A percentile compares a stretch with the other conserved stretches of the same genome.
Conservation (phyloP, 2,329 filamentous ascomycete genomes). For the Nigrospora oryzae region DNA sequence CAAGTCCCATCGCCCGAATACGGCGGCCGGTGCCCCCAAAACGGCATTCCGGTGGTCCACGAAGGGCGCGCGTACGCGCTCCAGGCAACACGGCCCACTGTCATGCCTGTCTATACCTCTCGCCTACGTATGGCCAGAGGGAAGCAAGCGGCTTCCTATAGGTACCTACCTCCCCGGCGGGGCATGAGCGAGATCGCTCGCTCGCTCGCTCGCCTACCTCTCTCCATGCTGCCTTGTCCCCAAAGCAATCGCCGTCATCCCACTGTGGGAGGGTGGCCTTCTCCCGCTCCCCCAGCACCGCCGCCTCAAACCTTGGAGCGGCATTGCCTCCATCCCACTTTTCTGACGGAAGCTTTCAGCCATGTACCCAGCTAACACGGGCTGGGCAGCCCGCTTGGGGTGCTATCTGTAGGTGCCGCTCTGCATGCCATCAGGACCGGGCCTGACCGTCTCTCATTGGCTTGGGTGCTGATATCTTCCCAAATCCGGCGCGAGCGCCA, state of each 20-base stretch:
- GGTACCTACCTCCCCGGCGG: no score
- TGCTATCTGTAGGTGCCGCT: not conserved
- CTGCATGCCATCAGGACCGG: not conserved
- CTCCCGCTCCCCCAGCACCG: not conserved
- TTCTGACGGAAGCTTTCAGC: slow-evolving; percentile 1
- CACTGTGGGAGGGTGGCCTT: slow-evolving; percentile 1
- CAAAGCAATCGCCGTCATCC: not conserved
- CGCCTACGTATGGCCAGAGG: no score
- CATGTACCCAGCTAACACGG: slow-evolving; percentile 1
- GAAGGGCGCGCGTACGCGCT: no score
- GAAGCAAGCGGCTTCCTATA: no score
- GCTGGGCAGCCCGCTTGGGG: not conserved
- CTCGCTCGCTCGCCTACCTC: not conserved
- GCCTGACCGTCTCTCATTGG: slow-evolving; percentile 3
- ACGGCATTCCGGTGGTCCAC: no score
- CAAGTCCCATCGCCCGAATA: no score
- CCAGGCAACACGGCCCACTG: no score
- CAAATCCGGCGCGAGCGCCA: slow-evolving; percentile 3
- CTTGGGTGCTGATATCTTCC: slow-evolving; percentile 3
- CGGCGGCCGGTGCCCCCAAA: no score
- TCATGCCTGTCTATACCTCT: no score
- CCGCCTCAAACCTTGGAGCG: not conserved
- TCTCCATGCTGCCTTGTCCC: not conserved
- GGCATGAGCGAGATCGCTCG: no score
- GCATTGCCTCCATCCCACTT: not conserved